Evolutionary conservation across 305 asterid species (phyloP).

Genomic region (Solanum hybrid): DNA sequence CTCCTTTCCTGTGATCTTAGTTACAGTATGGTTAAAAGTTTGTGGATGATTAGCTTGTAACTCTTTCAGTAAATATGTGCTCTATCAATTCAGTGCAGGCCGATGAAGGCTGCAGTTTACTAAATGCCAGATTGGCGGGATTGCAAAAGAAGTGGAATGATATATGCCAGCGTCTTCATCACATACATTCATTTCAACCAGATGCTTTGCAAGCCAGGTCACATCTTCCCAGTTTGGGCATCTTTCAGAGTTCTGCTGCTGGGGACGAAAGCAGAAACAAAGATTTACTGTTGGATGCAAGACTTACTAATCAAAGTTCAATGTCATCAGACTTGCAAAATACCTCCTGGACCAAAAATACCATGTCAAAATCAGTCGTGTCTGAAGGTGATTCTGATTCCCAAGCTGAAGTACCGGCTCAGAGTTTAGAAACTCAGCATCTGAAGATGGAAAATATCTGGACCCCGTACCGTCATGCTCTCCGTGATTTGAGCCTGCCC

Average conservation of each 20-base stretch:
- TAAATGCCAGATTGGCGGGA: constrained; percentile 46
- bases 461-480: constrained; percentile 14
- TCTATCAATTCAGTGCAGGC: constrained; percentile 86
- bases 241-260: constrained; percentile 16
- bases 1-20: neutral
- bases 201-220: constrained; percentile 24
- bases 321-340: constrained; percentile 26
- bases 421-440: constrained; percentile 10
- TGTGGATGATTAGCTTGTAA: constrained; percentile 9
- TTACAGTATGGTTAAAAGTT: neutral
- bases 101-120: constrained; percentile 42
- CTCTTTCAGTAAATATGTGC: constrained; percentile 29
- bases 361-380: constrained; percentile 15
- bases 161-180: constrained; percentile 75
- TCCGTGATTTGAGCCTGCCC: constrained; percentile 10
- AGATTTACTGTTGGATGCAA: constrained; percentile 20
- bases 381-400: constrained; percentile 13
- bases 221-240: constrained; percentile 20
- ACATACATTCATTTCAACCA: constrained; percentile 24
- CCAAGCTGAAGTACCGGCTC: constrained; percentile 26
- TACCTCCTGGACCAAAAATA: constrained; percentile 13
- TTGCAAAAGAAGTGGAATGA: constrained; percentile 76
- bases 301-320: constrained; percentile 19
- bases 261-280: constrained; percentile 20
- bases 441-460: constrained; percentile 14